phyloP scores from a whole-genome alignment of 352 stramenopile genomes.

The Globisporangium nunn region DNA sequence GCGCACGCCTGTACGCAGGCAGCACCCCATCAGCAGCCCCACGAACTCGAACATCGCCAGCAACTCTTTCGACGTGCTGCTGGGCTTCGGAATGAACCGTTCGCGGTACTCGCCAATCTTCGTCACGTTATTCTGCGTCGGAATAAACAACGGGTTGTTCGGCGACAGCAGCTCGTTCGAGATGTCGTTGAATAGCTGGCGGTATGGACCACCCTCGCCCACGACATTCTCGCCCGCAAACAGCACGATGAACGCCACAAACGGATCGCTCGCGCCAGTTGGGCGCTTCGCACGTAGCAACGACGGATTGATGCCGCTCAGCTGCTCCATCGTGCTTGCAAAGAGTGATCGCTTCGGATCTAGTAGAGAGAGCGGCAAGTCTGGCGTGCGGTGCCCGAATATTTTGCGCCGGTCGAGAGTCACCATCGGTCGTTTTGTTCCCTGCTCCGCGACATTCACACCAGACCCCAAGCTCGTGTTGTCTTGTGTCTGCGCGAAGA shows the following conservation, averaged over 20 bases:
- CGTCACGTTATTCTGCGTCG: conserved; percentile 63
- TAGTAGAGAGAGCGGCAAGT: conserved; percentile 19
- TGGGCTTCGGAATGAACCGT: conserved; percentile 52
- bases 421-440: conserved; percentile 54
- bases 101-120: conserved; percentile 71
- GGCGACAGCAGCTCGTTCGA: conserved; percentile 49
- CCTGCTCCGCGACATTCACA: conserved; percentile 27
- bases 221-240: conserved; percentile 78
- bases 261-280: conserved; percentile 67
- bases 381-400: conserved; percentile 17
- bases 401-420: conserved; percentile 64
- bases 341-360: conserved; percentile 65
- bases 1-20: conserved; percentile 64
- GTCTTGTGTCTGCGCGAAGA: conserved; percentile 64
- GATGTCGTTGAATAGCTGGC: conserved; percentile 77
- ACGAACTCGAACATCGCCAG: conserved; percentile 77
- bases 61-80: conserved; percentile 41
- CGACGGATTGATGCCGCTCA: conserved; percentile 36
- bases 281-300: conserved; percentile 62
- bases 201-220: conserved; percentile 69
- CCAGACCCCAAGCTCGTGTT: conserved; percentile 53
- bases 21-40: conserved; percentile 71
- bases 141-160: conserved; percentile 51
- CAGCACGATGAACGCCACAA: conserved; percentile 74
- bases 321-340: conserved; percentile 49